Evolutionary conservation across 345 rosid species (phyloP).

Genomic region (Salix exigua): DNA sequence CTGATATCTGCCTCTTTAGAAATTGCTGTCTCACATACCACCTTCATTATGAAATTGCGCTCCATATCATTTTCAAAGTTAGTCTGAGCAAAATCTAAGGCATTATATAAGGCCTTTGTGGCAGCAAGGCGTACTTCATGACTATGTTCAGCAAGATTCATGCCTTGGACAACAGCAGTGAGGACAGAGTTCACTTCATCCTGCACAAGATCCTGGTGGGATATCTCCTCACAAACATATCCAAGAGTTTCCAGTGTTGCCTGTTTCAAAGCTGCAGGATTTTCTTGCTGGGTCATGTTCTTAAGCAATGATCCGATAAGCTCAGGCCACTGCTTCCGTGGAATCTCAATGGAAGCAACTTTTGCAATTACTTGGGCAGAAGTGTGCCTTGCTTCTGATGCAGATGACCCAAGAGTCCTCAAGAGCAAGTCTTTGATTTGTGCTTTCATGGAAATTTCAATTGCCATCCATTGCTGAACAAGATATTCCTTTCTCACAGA

Average conservation of each 20-base stretch:
- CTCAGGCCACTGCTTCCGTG: conserved; percentile 91
- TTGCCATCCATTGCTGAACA: conserved; percentile 69
- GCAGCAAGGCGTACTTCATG: conserved; percentile 86
- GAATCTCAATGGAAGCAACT: conserved; percentile 86
- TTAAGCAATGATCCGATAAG: conserved; percentile 59
- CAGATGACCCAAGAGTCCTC: conserved; percentile 67
- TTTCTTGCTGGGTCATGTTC: conserved; percentile 70
- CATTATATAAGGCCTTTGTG: conserved; percentile 73
- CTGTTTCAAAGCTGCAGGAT: conserved; percentile 62
- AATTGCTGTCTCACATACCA: conserved; percentile 82
- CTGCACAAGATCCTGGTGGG: conserved; percentile 77
- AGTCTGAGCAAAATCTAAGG: conserved; percentile 83
- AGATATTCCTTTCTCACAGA: conserved; percentile 57
- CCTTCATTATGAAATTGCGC: conserved; percentile 85
- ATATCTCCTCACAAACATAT: conserved; percentile 86
- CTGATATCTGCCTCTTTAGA: conserved; percentile 77
- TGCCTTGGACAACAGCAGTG: conserved; percentile 96
- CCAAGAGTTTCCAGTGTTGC: conserved; percentile 90
- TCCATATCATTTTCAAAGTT: conserved; percentile 96
- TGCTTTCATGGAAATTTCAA: conserved; percentile 56
- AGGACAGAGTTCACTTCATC: conserved; percentile 89
- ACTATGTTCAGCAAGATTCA: conserved; percentile 70
- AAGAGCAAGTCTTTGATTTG: conserved; percentile 73
- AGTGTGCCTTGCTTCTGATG: conserved; percentile 74
- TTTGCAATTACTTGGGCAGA: conserved; percentile 91